These are phyloP conservation scores for Phoma sp. DNA, from an alignment of 2,329 filamentous ascomycete genomes.

Conservation along the genomic window DNA sequence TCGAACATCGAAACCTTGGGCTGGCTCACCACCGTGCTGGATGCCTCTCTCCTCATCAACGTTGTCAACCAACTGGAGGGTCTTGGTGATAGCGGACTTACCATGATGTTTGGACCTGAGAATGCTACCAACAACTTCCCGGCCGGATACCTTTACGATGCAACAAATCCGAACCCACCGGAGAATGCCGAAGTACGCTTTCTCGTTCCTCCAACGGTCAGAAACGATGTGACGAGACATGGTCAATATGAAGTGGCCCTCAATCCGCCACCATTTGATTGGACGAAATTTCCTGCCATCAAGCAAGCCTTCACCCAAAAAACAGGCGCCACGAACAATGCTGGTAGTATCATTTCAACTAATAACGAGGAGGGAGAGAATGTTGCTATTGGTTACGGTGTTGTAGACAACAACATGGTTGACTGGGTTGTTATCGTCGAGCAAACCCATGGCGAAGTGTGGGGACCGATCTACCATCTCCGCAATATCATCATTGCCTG, in stretches of 20 bases:
- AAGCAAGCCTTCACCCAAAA: conserved; percentile 65
- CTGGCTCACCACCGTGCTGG: conserved; percentile 82
- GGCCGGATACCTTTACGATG: conserved; percentile 40
- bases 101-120: conserved; percentile 73
- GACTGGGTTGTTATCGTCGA: conserved; percentile 87
- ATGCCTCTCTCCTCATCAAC: conserved; percentile 68
- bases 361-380: conserved; percentile 72
- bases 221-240: conserved; percentile 34
- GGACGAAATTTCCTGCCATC: conserved; percentile 69
- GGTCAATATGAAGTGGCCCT: conserved; percentile 34
- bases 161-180: conserved; percentile 27
- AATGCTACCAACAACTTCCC: conserved; percentile 67
- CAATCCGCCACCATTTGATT: conserved; percentile 58
- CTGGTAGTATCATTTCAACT: conserved; percentile 72
- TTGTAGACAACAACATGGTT: conserved; percentile 71
- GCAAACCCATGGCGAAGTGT: conserved; percentile 76
- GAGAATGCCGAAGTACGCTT: conserved; percentile 41
- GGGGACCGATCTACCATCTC: conserved; percentile 75
- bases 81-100: conserved; percentile 72
- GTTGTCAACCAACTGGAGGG: conserved; percentile 72
- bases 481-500: conserved; percentile 82
- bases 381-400: conserved; percentile 83
- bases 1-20: conserved; percentile 72
- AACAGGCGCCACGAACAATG: conserved; percentile 64
- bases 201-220: conserved; percentile 43